Base-by-base conservation (phyloP, 345 rosid species). In the Heritiera littoralis region DNA sequence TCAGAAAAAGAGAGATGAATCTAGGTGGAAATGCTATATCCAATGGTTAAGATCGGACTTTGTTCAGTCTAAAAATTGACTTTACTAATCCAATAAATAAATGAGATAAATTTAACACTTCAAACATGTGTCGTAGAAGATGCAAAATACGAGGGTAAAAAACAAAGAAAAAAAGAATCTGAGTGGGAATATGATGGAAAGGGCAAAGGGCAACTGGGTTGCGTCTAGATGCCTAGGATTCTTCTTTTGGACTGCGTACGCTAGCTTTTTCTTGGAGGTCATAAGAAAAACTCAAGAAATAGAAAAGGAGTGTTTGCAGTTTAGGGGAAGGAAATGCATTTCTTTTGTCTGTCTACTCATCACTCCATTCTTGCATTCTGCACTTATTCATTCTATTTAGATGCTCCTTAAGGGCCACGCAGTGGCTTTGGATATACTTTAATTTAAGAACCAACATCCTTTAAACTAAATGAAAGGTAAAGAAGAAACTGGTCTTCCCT, bases 201-300 rank as follows among this genome's bases (percentile, higher is more conserved):
- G 49, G 8, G 59, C 63, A 48, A 45, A 52, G 76, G 64, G 75
- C 79, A 83, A 77, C 83, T 76, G 68, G 87, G 86, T 77, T 81
- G 88, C 89, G 80, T 84, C 81, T 79, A 78, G 75, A 79, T 51
- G 7, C 48, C 63, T 1, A 52, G 78, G 88, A 87, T 89, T 88
- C 89, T 84, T 78, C 92, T 85, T 89, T 88, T 84, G 94, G 88
- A 68, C 83, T 76, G 84, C 79, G 80, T 78, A 86, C 90, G 92
- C 92, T 87, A 89, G 84, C 82, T 80, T 81, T 83, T 20, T 78
- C 32, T 67, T 41, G 83, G 86, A 81, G 78, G 14, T 49, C 41
- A 60, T 52, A 45, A 73, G 7, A 71, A 76, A 49, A 59, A 28
- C 35, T 13, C 9, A 18, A 28, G 48, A 45, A 3, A 0, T 17